phyloP scores from a whole-genome alignment of 2,329 filamentous ascomycete genomes.

The Neonectria hederae region DNA sequence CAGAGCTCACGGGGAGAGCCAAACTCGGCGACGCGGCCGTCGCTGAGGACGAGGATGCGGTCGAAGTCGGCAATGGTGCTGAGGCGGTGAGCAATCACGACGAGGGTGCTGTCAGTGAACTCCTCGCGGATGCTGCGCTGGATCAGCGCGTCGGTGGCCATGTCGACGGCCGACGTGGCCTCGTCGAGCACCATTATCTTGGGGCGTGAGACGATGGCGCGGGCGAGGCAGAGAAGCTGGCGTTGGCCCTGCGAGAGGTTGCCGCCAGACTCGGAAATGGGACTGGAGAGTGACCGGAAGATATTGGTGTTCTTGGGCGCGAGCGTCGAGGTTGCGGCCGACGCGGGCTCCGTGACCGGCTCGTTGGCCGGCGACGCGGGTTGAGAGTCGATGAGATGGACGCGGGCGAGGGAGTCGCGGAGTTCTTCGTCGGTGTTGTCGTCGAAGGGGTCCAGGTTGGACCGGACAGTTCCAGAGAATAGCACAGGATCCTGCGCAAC shows the following conservation, averaged over 20 bases:
- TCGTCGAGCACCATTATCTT: slow-evolving; percentile 85
- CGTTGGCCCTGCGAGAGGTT: slow-evolving; percentile 82
- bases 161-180: slow-evolving; percentile 81
- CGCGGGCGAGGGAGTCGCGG: slow-evolving; percentile 73
- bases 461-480: slow-evolving; percentile 80
- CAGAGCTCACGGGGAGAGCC: slow-evolving; percentile 71
- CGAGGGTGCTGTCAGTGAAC: slow-evolving; percentile 72
- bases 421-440: slow-evolving; percentile 75
- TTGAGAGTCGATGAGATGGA: slow-evolving; percentile 68
- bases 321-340: slow-evolving; percentile 46
- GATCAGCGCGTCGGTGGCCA: slow-evolving; percentile 78
- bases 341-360: slow-evolving; percentile 50
- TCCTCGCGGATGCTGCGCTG: slow-evolving; percentile 78
- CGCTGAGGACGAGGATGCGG: slow-evolving; percentile 75
- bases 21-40: slow-evolving; percentile 74
- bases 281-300: slow-evolving; percentile 69
- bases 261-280: slow-evolving; percentile 75
- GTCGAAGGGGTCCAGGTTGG: slow-evolving; percentile 81
- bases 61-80: slow-evolving; percentile 83
- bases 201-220: slow-evolving; percentile 75
- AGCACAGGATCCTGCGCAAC: slow-evolving; percentile 74
- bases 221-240: slow-evolving; percentile 78
- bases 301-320: slow-evolving; percentile 68
- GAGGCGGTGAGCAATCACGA: slow-evolving; percentile 80
- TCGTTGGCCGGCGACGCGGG: slow-evolving; percentile 51